phyloP scores from a whole-genome alignment of 345 rosid species.

The Citrus glauca region DNA sequence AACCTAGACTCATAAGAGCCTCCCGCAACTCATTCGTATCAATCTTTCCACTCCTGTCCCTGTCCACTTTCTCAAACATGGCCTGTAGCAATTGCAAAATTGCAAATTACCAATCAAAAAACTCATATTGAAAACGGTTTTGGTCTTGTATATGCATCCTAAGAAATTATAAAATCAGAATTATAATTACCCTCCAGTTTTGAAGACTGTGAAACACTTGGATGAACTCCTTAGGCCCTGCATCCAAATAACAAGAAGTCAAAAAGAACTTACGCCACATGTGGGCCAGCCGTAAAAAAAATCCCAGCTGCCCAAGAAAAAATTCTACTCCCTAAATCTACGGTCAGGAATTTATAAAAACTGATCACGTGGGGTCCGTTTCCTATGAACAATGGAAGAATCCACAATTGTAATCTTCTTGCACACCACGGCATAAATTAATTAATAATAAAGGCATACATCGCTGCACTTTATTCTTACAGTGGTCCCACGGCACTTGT shows the following conservation, averaged over 20 bases:
- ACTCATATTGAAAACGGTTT: not conserved
- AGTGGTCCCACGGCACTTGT: not conserved
- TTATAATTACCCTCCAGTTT: conserved; percentile 74
- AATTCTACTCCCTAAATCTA: too few relatives aligned
- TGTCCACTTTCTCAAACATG: conserved; percentile 77
- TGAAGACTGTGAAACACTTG: conserved; percentile 88
- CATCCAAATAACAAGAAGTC: not conserved
- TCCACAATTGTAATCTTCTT: not conserved
- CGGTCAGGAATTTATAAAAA: too few relatives aligned
- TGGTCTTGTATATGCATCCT: not conserved
- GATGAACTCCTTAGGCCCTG: conserved; percentile 88
- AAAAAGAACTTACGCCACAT: too few relatives aligned
- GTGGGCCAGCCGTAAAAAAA: too few relatives aligned
- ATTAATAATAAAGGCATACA: not conserved
- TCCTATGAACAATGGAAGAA: too few relatives aligned
- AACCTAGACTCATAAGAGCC: conserved; percentile 77
- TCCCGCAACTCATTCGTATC: conserved; percentile 78
- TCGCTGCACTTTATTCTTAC: not conserved
- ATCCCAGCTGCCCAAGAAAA: too few relatives aligned
- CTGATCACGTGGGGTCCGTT: not conserved
- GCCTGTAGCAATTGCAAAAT: conserved; percentile 30
- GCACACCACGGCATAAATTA: not conserved
- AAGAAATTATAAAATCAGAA: not conserved
- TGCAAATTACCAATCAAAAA: not conserved
- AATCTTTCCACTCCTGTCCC: conserved; percentile 84